Base-by-base conservation (phyloP, 768 basidiomycete genomes). In the Terana coerulea region DNA sequence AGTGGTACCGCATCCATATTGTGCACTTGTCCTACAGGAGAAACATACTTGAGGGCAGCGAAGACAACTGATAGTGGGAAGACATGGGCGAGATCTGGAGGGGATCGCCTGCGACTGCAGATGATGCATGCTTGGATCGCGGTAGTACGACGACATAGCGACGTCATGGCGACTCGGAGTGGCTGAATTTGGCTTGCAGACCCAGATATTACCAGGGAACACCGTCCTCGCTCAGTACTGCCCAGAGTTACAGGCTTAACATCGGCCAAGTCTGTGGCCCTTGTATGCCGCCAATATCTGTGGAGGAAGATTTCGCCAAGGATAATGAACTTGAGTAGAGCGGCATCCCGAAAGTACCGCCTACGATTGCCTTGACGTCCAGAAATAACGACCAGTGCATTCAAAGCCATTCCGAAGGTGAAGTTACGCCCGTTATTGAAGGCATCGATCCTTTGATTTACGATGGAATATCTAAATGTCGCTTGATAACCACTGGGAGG, bases 271-370 rank as follows among this genome's bases (percentile, higher is more conserved):
- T 9, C 11, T 9, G 43, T 29, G 10, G 17, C 22, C n/a, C 14
- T 29, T n/a, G n/a, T n/a, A n/a, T n/a, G n/a, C n/a, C n/a, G n/a
- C 22, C 26, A 30, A 29, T 44, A 30, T 1, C 29, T 25, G 12
- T 34, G 50, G 19, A 49, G 24, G 49, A 30, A 46, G 43, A 39
- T 34, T 7, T 17, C 29, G 39, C 29, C 48, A 26, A 47, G n/a
- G 44, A 46, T 19, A n/a, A 40, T 14, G 21, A 50, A n/a, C 11
- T 47, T 44, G 28, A 55, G 17, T 11, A 55, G 15, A 6, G 33
- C 44, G 37, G 45, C 31, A 11, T 44, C 54, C 54, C 54, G 15
- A 55, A 9, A 17, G 37, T 37, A 21, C 54, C 50, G 43, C 54
- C 54, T 14, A 55, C 39, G 49, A 55, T 43, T 3, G 54, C 39